Evolutionary conservation across 169 alveolate species (phyloP), one percentile per base, ranked within the genome.

Genomic region (Theileria luwenshuni): DNA sequence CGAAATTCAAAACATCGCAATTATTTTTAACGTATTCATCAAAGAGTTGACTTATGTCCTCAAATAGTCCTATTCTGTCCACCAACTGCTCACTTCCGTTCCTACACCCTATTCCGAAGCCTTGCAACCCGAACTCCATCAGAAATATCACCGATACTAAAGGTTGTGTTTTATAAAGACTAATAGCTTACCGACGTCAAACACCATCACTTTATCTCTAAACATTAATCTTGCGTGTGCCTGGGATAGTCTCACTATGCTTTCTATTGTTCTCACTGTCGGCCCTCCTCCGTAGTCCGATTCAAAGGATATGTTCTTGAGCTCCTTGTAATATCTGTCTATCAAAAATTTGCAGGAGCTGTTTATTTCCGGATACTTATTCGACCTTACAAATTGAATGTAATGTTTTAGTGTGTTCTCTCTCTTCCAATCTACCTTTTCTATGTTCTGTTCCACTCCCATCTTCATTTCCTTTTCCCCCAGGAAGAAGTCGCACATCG

Each of bases 171-270:
- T 51, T 19, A 5, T 6, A 51, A 21, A 51, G 25, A 10, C 25
- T 19, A 25, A 47, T 58, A 2, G 33, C 83, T n/a, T 75, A 75
- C 84, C 84, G 12, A 73, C 94, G 86, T 94, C 98, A 75, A 83
- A 90, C 5, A 87, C 68, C 28, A 73, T 73, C 2, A 92, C 93
- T 2, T 58, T 69, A 41, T 90, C 70, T 68, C 91, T 93, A 47
- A 56, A 67, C 94, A 94, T 83, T 23, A 95, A 85, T 32, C 97
- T 83, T 1, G 98, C 96, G 83, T 95, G 97, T 28, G 98, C 99
- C 88, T 96, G 95, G 63, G 96, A 77, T 32, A 96, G 73, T 61
- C 99, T 83, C 3, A 93, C 90, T 35, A 96, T 77, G 51, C 96
- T 88, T 70, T 96, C 99, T 21, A 96, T 49, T 69, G 92, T 90